These are phyloP conservation scores for Fraxinus ornus DNA, from an alignment of 305 asterid species.

Conservation along the genomic window DNA sequence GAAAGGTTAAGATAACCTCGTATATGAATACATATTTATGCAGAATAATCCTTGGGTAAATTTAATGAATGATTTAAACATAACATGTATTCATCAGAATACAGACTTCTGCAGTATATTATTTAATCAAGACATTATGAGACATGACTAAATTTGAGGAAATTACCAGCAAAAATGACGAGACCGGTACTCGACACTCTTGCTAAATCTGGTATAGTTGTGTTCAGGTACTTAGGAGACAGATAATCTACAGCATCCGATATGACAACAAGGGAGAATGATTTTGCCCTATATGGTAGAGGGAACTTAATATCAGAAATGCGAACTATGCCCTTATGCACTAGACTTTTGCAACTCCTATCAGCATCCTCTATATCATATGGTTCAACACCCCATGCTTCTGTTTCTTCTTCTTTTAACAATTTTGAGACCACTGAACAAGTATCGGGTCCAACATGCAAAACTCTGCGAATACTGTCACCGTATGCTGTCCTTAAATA, in stretches of 20 bases:
- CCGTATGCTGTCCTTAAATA: conserved; percentile 40
- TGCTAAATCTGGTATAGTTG: conserved; percentile 47
- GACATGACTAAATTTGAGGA: background rate
- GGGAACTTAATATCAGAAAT: conserved; percentile 50
- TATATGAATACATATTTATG: background rate
- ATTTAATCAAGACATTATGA: background rate
- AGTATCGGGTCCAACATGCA: conserved; percentile 53
- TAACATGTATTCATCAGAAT: background rate
- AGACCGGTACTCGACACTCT: conserved; percentile 46
- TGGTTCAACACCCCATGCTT: conserved; percentile 53
- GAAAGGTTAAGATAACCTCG: background rate
- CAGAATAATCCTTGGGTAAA: background rate
- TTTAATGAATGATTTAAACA: background rate
- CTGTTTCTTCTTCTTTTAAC: conserved; percentile 40
- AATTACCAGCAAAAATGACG: conserved; percentile 40
- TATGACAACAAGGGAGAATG: conserved; percentile 48
- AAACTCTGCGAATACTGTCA: conserved; percentile 35
- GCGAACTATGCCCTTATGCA: conserved; percentile 40
- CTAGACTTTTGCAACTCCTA: conserved; percentile 39
- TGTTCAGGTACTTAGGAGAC: conserved; percentile 47
- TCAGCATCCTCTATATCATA: conserved; percentile 47
- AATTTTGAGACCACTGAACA: conserved; percentile 46
- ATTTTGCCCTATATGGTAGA: conserved; percentile 41
- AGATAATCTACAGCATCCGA: conserved; percentile 49
- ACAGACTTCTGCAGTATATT: background rate